These are phyloP conservation scores for Sugiyamaella lignohabitans DNA, from an alignment of 805 yeast genomes.

Conservation along the genomic window DNA sequence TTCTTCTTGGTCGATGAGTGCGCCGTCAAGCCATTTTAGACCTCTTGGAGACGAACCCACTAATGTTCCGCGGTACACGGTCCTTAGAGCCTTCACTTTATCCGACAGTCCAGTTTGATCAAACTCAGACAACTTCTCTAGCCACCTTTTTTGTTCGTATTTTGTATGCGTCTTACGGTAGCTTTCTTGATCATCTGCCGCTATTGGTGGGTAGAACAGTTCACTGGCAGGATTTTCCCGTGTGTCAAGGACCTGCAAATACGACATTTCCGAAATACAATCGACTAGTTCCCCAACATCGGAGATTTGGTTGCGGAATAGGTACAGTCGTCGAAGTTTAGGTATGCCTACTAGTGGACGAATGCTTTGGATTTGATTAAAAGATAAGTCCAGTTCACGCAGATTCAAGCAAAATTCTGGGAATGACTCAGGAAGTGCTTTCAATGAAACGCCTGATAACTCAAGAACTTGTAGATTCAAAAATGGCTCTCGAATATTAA, in stretches of 20 bases:
- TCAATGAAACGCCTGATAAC: conserved; percentile 24
- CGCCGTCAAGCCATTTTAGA: conserved; percentile 14
- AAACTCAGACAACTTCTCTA: conserved; percentile 8
- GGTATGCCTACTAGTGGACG: conserved; percentile 24
- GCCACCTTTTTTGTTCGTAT: conserved; percentile 10
- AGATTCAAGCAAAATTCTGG: conserved; percentile 24
- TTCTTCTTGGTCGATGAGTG: conserved; percentile 1
- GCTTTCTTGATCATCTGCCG: conserved; percentile 1
- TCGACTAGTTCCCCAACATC: conserved; percentile 18
- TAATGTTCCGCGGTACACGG: conserved; percentile 4
- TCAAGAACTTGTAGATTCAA: conserved; percentile 30
- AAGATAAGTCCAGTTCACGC: conserved; percentile 30
- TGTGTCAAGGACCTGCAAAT: conserved; percentile 24
- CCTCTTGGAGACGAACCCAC: conserved; percentile 1
- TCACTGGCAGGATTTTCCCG: conserved; percentile 29
- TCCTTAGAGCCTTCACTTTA: not conserved
- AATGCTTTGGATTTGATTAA: conserved; percentile 26
- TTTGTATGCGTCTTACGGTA: conserved; percentile 6
- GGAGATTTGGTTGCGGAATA: conserved; percentile 25
- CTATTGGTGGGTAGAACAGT: conserved; percentile 18
- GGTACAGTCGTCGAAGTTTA: conserved; percentile 24
- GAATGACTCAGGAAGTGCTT: conserved; percentile 24
- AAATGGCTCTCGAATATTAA: conserved; percentile 23
- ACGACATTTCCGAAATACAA: conserved; percentile 16
- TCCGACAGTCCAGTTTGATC: not conserved